phyloP scores from a whole-genome alignment of 228 moss, liverwort and hornwort genomes.

The Sphagnum fallax region DNA sequence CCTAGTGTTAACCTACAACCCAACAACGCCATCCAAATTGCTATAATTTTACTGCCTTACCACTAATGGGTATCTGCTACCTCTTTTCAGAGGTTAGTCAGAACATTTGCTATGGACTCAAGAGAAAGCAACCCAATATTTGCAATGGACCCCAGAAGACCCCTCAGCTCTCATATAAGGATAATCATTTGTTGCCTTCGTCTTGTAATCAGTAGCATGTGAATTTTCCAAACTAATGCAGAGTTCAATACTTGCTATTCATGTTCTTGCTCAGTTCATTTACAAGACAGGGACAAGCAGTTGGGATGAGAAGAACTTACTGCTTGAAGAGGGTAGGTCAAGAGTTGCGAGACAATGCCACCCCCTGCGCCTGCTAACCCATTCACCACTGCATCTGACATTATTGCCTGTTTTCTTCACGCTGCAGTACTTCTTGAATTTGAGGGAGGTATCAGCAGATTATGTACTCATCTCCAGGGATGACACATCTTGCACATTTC shows the following conservation, averaged over 20 bases:
- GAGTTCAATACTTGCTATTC: not conserved
- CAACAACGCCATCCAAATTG: not conserved
- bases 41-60: not conserved
- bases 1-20: constrained; percentile 74
- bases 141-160: not conserved
- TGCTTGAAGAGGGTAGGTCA: constrained; percentile 55
- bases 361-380: constrained; percentile 56
- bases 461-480: not conserved
- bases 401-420: not conserved
- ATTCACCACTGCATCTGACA: constrained; percentile 52
- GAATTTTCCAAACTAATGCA: not conserved
- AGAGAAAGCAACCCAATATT: not conserved
- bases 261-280: too few species aligned
- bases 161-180: too few species aligned
- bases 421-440: not conserved
- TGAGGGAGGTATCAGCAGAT: not conserved
- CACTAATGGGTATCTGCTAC: not conserved
- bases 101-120: not conserved
- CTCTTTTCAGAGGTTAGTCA: not conserved
- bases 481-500: too few species aligned
- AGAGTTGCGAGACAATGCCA: constrained; percentile 47
- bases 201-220: not conserved
- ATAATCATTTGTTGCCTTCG: not conserved
- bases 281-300: too few species aligned
- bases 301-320: constrained; percentile 10